Evolutionary conservation across 306 rosid genomes (phyloP).

Genomic region (Crataegus laevigata): DNA sequence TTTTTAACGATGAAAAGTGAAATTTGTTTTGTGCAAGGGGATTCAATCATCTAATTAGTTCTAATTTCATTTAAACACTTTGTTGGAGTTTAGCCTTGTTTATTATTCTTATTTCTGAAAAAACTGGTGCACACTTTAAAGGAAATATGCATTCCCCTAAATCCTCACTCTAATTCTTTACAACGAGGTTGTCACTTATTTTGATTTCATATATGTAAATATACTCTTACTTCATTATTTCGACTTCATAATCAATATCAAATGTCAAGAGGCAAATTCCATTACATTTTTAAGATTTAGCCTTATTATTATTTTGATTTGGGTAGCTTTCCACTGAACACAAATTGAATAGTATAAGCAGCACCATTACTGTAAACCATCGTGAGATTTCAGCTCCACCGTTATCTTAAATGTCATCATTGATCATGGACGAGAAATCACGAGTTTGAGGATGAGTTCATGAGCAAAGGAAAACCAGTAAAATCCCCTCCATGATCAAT

Average conservation of each 20-base stretch:
- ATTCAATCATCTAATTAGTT: neutral
- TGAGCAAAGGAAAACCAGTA: neutral
- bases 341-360: neutral
- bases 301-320: too few relatives aligned
- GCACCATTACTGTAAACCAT: neutral
- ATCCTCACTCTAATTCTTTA: too few relatives aligned
- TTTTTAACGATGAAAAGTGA: neutral
- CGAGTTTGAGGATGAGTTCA: neutral
- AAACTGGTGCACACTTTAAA: too few relatives aligned
- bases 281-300: conserved; percentile 20
- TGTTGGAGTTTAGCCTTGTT: neutral
- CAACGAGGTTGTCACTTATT: too few relatives aligned
- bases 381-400: neutral
- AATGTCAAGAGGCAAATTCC: conserved; percentile 36
- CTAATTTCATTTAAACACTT: neutral
- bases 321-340: neutral
- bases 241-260: neutral
- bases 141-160: too few relatives aligned
- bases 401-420: neutral
- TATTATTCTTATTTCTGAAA: too few relatives aligned
- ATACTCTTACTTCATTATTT: too few relatives aligned
- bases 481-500: too few relatives aligned
- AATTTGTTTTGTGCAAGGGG: neutral
- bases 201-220: too few relatives aligned
- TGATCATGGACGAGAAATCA: neutral